Evolutionary conservation across 768 basidiomycete genomes (phyloP), one percentile per base, ranked within the genome.

Genomic region (Galerina sulciceps): DNA sequence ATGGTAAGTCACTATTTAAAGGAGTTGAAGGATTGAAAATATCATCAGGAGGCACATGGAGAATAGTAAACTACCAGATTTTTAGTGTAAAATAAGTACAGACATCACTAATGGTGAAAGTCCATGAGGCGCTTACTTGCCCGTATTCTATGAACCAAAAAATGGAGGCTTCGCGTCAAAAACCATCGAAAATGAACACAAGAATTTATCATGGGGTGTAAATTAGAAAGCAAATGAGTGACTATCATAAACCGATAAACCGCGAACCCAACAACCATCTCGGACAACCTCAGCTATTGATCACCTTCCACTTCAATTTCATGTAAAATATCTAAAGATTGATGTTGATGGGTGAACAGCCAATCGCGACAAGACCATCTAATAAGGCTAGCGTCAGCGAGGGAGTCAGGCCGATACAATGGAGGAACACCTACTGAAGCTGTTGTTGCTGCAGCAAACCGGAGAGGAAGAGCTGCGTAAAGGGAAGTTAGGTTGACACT

Each of bases 321-420:
- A 2, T 22, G 13, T 17, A 43, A 14, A 1, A n/a, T 11, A 35
- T 40, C 61, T 64, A 74, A 45, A 65, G 51, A 57, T 63, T 66
- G 63, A 70, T 13, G 53, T 70, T 72, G 63, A 70, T 64, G 36
- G 73, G 70, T 15, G 65, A 59, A 68, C 71, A 73, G 17, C 71
- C 71, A 46, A 72, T 18, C 35, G 57, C 67, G 42, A 73, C 47
- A 20, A 69, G 38, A 13, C 70, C 71, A 23, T 68, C 70, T 70
- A 52, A 4, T 41, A 49, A 36, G 22, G 6, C 17, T 13, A 50
- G 22, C 41, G 44, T 36, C 1, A 55, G 41, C 20, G 18, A 42
- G 18, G 0, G 15, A 2, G 20, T 15, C 3, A 22, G 5, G 26
- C 8, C 1, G 11, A 9, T 8, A 26, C 9, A 20, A 38, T 18